Percentiles rank a stretch among this genome's conserved stretches.
Conservation (phyloP, 257 asterid genomes). For the Leptodermis oblonga region DNA sequence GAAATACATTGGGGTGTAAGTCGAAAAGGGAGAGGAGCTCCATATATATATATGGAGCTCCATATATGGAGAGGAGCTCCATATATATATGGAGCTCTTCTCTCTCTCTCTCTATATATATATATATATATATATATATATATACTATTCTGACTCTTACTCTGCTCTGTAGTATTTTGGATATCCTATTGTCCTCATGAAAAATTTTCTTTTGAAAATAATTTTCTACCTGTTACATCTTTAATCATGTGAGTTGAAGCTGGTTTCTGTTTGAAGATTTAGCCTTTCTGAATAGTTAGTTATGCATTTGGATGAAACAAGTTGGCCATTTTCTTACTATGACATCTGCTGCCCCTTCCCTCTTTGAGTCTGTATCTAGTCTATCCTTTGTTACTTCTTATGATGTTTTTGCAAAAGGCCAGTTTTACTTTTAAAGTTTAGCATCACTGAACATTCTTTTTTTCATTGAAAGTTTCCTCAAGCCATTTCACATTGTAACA, state of each 20-base stretch:
- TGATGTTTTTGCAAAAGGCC: background rate
- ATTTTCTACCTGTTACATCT: background rate
- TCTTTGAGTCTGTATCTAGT: background rate
- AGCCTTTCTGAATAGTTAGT: background rate
- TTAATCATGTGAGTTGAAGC: background rate
- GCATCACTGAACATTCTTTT: background rate
- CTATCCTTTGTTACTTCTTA: background rate
- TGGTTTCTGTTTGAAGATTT: background rate
- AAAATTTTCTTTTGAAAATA: background rate
- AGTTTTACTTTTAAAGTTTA: background rate
- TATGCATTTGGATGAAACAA: background rate
- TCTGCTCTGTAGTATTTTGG: background rate
- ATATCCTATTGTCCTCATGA: background rate
- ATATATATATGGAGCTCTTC: too few species aligned
- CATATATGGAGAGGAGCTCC: too few species aligned
- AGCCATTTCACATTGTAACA: slow-evolving; percentile 33
- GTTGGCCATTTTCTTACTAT: background rate
- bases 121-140: too few species aligned
- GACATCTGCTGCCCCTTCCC: background rate
- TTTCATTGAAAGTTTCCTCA: background rate
- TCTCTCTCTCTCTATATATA: too few species aligned
- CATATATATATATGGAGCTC: too few species aligned
- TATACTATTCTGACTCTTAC: too few species aligned
- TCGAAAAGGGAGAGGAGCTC: slow-evolving; percentile 5
- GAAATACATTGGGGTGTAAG: slow-evolving; percentile 99